phyloP scores from a whole-genome alignment of 1,284 basidiomycete genomes.

The Crucibulum parvulum region DNA sequence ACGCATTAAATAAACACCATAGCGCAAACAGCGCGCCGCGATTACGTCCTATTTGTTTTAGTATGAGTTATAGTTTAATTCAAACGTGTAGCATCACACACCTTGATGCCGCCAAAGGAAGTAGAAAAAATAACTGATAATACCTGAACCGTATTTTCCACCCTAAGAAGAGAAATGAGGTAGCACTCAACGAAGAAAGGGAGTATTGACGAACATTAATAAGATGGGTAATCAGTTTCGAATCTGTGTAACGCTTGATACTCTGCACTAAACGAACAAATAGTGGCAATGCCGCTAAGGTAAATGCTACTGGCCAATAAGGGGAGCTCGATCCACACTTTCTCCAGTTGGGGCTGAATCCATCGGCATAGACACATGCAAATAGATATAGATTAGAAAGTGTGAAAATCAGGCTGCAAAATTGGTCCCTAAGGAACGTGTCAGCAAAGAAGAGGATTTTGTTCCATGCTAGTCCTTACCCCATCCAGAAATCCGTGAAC shows the following conservation, averaged over 20 bases:
- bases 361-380: constrained; percentile 71
- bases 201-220: constrained; percentile 72
- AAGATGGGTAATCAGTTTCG: constrained; percentile 76
- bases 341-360: constrained; percentile 58
- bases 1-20: constrained; percentile 68
- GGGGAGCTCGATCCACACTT: constrained; percentile 48
- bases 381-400: constrained; percentile 78
- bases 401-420: constrained; percentile 80
- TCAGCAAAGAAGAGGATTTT: constrained; percentile 13
- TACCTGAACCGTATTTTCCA: constrained; percentile 80
- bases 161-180: constrained; percentile 50
- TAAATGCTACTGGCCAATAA: constrained; percentile 67
- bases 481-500: constrained; percentile 87
- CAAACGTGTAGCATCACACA: constrained; percentile 32
- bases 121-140: constrained; percentile 71
- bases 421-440: constrained; percentile 70
- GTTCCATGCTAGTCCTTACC: constrained; percentile 48
- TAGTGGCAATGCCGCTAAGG: constrained; percentile 67
- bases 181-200: not conserved
- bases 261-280: constrained; percentile 85
- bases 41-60: constrained; percentile 22
- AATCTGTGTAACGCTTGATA: constrained; percentile 86
- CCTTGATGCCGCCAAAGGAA: constrained; percentile 78
- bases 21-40: constrained; percentile 60
- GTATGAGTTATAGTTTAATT: not conserved